Percentiles rank a stretch among this genome's conserved stretches.
Evolutionary conservation across 164 flowering plant genomes (phyloP).

Genomic region (Stephania cephalantha): DNA sequence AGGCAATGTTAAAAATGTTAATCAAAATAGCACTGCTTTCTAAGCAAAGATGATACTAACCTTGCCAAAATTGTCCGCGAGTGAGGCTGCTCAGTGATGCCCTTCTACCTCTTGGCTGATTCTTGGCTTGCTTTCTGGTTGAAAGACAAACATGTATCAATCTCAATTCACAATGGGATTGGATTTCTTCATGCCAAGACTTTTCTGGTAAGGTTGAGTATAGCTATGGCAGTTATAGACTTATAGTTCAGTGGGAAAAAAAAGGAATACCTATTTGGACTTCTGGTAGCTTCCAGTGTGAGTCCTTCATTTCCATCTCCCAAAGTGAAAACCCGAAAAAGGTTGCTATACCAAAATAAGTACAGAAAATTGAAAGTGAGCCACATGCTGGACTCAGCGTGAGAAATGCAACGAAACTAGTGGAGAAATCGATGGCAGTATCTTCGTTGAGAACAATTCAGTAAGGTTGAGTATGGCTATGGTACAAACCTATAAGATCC

Average conservation of each 20-base stretch:
- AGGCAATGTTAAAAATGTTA: neutral
- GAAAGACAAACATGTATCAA: neutral
- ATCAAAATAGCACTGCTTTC: neutral
- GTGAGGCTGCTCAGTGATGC: conserved; percentile 59
- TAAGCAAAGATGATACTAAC: conserved; percentile 17
- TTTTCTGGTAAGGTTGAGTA: too few species aligned
- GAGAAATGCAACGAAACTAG: conserved; percentile 3
- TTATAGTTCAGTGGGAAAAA: neutral
- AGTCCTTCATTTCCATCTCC: conserved; percentile 44
- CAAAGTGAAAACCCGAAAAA: conserved; percentile 41
- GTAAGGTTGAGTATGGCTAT: neutral
- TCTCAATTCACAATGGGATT: too few species aligned
- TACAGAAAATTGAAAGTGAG: conserved; percentile 9
- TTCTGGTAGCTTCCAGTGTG: conserved; percentile 54
- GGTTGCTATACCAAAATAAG: conserved; percentile 35
- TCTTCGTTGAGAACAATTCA: neutral
- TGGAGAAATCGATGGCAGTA: neutral
- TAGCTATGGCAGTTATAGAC: too few species aligned
- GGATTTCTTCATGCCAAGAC: too few species aligned
- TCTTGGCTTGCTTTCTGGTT: conserved; percentile 36
- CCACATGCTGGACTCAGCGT: conserved; percentile 10
- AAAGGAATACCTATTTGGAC: conserved; percentile 38
- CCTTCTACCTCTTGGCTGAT: conserved; percentile 42
- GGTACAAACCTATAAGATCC: conserved; percentile 64
- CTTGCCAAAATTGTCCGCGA: conserved; percentile 49